Base-by-base conservation (phyloP, 352 stramenopile genomes). In the Phytophthora cajani region DNA sequence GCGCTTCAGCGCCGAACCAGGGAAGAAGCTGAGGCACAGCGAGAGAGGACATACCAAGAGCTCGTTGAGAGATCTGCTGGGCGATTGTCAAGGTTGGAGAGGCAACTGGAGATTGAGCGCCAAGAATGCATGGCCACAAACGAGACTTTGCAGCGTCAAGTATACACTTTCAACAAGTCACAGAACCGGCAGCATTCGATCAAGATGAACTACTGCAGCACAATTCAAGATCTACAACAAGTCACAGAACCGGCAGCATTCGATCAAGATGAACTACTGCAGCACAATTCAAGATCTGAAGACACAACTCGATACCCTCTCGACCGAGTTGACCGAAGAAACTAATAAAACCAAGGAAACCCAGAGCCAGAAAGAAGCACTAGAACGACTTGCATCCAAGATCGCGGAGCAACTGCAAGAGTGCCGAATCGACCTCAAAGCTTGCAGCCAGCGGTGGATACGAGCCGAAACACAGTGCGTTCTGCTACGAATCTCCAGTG, bases 121-220 rank as follows among this genome's bases (percentile, higher is more conserved):
- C 55, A 68, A 60, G 50, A 61, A 47, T 49, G 46, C 42, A 64
- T 77, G 60, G 8, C 12, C 23, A 27, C 60, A 12, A 38, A 71
- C 5, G 65, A 77, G 49, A 36, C 27, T 40, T 61, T 71, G 23
- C 70, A 77, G 23, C 58, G 36, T 23, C 64, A 70, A 65, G 38
- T 40, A 2, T 17, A 57, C 1, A 50, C 52, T 2, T 71, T 81
- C 5, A 38, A 67, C 8, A 54, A 67, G 30, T 19, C 69, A 40
- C 58, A 74, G 21, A 21, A 23, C 30, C 58, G 53, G 17, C 46
- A 78, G 23, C 54, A 69, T 33, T 56, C 57, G 7, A 46, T 77
- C 32, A 55, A 74, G 14, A 61, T 56, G 47, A 36, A 66, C 9
- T 60, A 62, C 47, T 62, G 40, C 55, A 52, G 21, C 2, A 71